A percentile compares a stretch with the other conserved stretches of the same genome.
These are phyloP conservation scores for Trichomonas gallinae DNA, from an alignment of 208 protist genomes.

Conservation along the genomic window DNA sequence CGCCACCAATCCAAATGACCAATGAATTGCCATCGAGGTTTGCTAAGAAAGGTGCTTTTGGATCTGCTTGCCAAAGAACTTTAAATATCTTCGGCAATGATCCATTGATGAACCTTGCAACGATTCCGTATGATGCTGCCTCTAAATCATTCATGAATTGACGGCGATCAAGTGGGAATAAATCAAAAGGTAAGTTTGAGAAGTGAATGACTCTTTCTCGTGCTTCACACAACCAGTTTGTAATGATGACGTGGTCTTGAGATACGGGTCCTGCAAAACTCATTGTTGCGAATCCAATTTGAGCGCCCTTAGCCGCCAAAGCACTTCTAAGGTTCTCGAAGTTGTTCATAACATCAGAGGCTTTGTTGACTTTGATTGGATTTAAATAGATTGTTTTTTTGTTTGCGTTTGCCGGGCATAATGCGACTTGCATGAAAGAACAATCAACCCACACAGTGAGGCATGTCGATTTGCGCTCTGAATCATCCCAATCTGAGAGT, in stretches of 20 bases:
- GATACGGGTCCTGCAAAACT: conserved; percentile 1
- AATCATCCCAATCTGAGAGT: neutral
- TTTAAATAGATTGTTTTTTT: neutral
- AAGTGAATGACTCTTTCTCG: neutral
- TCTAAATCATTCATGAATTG: neutral
- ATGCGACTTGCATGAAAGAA: neutral
- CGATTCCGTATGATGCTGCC: neutral
- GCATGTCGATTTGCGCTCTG: neutral
- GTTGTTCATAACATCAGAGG: neutral
- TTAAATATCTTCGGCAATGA: neutral
- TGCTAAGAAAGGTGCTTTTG: neutral
- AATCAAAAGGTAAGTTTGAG: neutral
- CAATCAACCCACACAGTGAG: neutral
- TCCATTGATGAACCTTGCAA: neutral
- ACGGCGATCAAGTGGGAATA: neutral
- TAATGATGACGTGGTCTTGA: conserved; percentile 7
- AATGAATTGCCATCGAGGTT: neutral
- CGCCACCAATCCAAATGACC: neutral
- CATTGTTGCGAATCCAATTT: neutral
- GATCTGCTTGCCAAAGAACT: neutral
- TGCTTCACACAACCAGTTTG: neutral
- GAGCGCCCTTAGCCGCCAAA: neutral
- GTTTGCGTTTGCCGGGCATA: neutral
- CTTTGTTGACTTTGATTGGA: neutral
- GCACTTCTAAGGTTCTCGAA: neutral